A percentile compares a stretch with the other conserved stretches of the same genome.
phyloP scores from a whole-genome alignment of 1,284 basidiomycete species.

The Filobasidium uniguttulatum region DNA sequence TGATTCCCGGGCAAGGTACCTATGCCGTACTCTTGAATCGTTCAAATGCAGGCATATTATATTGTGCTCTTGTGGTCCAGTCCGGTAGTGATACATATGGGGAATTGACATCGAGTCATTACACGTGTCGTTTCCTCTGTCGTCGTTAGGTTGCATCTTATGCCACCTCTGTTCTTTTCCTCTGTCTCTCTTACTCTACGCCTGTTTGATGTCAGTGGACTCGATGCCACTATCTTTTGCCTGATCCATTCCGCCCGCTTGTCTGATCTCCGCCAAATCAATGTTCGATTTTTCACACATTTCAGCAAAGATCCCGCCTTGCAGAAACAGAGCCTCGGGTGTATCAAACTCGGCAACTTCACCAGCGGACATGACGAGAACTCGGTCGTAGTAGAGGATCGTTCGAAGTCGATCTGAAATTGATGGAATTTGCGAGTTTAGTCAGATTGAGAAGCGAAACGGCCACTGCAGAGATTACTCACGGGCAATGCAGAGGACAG shows the following conservation, averaged over 20 bases:
- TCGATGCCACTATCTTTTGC: no score
- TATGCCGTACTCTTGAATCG: no score
- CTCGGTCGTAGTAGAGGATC: constrained; percentile 64
- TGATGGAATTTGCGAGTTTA: background rate
- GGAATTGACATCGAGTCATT: no score
- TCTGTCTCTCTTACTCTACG: no score
- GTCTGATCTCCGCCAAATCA: constrained; percentile 48
- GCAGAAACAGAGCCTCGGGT: constrained; percentile 54
- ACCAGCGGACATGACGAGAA: constrained; percentile 57
- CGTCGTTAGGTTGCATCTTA: no score
- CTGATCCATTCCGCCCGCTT: constrained; percentile 1
- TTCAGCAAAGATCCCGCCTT: constrained; percentile 58
- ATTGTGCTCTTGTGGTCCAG: no score
- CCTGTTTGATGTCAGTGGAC: no score
- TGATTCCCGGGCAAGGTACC: no score
- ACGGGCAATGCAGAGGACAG: constrained; percentile 52
- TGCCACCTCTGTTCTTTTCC: no score
- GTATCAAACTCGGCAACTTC: constrained; percentile 59
- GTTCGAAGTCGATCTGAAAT: constrained; percentile 48
- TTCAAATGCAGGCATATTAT: no score
- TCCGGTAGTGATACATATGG: no score
- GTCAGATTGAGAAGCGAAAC: background rate
- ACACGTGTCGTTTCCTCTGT: no score
- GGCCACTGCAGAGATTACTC: constrained; percentile 17
- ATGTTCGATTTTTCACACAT: constrained; percentile 62